Evolutionary conservation across 345 rosid species (phyloP).

Genomic region (Ceriops zippeliana): DNA sequence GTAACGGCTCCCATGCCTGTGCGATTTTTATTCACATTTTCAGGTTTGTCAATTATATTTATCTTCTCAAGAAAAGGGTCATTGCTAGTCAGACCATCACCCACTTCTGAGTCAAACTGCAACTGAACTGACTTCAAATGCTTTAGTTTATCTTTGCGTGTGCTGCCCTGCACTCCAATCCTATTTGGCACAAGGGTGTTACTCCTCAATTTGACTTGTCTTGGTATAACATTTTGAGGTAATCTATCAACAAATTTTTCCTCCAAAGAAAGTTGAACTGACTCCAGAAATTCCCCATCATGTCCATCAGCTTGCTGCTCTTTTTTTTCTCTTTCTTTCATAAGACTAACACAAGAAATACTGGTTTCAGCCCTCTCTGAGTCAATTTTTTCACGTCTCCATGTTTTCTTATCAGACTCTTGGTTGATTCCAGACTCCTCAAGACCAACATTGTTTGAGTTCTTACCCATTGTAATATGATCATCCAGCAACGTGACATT

Average conservation of each 20-base stretch:
- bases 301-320: conserved; percentile 35
- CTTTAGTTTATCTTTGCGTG: conserved; percentile 42
- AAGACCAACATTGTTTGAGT: conserved; percentile 17
- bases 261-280: conserved; percentile 37
- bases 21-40: conserved; percentile 20
- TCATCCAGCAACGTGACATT: conserved; percentile 21
- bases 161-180: conserved; percentile 43
- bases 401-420: conserved; percentile 20
- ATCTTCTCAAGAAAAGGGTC: conserved; percentile 14
- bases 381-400: conserved; percentile 28
- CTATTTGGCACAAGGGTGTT: conserved; percentile 45
- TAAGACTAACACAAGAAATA: conserved; percentile 20
- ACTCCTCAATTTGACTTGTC: conserved; percentile 53
- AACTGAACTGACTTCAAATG: conserved; percentile 54
- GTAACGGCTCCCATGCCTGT: conserved; percentile 8
- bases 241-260: conserved; percentile 30
- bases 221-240: conserved; percentile 40
- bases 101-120: conserved; percentile 36
- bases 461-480: conserved; percentile 14
- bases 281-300: conserved; percentile 15
- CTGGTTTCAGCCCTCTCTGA: conserved; percentile 20
- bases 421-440: conserved; percentile 16
- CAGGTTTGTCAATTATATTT: conserved; percentile 25
- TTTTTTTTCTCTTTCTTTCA: conserved; percentile 34
- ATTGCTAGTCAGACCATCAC: conserved; percentile 23